Evolutionary conservation across 192 early-diverging fungal species (phyloP), one percentile per base, ranked within the genome.

Genomic region (Coemansia sp.): DNA sequence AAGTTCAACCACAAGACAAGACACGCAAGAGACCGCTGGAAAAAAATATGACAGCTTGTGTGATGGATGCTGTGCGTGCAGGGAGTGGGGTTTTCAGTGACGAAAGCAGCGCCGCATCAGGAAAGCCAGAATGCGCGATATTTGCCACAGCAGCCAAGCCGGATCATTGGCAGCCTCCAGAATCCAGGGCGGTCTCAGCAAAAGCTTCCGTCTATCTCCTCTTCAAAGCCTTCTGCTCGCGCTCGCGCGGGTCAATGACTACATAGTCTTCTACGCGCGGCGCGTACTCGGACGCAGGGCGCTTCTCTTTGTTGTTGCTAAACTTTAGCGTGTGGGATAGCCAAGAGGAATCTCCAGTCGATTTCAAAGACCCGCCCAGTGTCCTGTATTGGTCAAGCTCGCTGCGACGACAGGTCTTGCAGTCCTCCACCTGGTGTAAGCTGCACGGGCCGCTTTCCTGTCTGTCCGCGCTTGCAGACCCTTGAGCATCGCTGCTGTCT

Each of bases 311-410:
- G 20, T 72, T 54, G 61, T 90, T 85, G 50, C 86, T 89, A 67
- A 93, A 94, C 3, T 83, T 73, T 5, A 96, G 76, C 13, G 79
- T 80, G 47, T 91, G 87, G 9, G 76, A 64, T 59, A 94, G 80
- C 94, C 94, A 97, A n/a, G n/a, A n/a, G n/a, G n/a, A n/a, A 23
- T 79, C 82, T 28, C 82, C 53, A 28, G 61, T 75, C 0, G 28
- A 78, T 3, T 79, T 70, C 2, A 66, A 64, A 5, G 79, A 64
- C 10, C 65, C 50, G 1, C 71, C 78, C 43, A 79, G 83, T 2
- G 72, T 76, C 27, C 83, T 77, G 29, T 48, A 26, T 7, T 55
- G 45, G 10, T 37, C 23, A 9, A 18, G 43, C 38, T 47, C 24
- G 14, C 9, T 29, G 9, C 35, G 43, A 20, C 67, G 38, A 61